These are phyloP conservation scores for Mortierella hygrophila DNA, from an alignment of 192 early-diverging fungal species.

Conservation along the genomic window DNA sequence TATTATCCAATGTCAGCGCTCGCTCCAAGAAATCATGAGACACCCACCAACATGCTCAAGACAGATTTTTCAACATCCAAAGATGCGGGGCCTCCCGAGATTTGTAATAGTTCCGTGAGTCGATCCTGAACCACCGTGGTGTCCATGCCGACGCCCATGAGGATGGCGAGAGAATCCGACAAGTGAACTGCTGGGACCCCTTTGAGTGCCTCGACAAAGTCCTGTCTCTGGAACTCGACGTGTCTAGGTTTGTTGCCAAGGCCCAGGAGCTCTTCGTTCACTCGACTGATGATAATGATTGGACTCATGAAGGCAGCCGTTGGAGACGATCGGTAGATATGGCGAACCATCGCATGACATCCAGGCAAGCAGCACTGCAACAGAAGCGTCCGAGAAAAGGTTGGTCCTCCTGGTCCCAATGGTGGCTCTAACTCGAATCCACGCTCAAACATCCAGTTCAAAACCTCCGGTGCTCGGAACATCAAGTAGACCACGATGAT, in stretches of 20 bases:
- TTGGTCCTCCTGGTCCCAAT: neutral
- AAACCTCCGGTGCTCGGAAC: constrained; percentile 16
- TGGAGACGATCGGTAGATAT: constrained; percentile 11
- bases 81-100: constrained; percentile 18
- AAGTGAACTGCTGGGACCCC: neutral
- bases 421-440: constrained; percentile 24
- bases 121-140: constrained; percentile 31
- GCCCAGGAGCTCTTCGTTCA: constrained; percentile 32
- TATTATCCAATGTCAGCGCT: no score
- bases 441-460: constrained; percentile 36
- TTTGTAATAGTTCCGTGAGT: constrained; percentile 24
- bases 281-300: neutral
- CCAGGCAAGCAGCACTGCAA: constrained; percentile 38
- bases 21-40: neutral
- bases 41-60: constrained; percentile 19
- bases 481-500: constrained; percentile 44
- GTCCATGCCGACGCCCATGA: constrained; percentile 38
- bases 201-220: constrained; percentile 27
- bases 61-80: constrained; percentile 16
- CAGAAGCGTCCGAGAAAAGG: constrained; percentile 16
- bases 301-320: neutral
- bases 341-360: constrained; percentile 44
- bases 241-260: constrained; percentile 28
- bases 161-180: neutral
- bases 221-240: constrained; percentile 18